Conservation (phyloP, 768 basidiomycete genomes). For the Amanita pseudoporphyria region DNA sequence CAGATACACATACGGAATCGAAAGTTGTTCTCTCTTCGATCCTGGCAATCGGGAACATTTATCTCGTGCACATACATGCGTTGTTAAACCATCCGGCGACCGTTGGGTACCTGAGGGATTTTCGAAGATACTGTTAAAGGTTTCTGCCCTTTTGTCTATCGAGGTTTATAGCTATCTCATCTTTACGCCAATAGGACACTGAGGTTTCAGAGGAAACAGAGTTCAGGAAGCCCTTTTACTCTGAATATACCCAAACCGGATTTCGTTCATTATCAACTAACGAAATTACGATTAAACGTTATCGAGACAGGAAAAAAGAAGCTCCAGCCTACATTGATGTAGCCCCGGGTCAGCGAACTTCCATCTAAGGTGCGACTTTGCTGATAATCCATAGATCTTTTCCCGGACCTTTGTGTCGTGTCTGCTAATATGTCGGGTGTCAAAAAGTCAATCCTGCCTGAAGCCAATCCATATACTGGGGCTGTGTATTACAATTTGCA, state of each 20-base stretch:
- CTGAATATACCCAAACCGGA: slow-evolving; percentile 3
- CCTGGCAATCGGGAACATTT: slow-evolving; percentile 7
- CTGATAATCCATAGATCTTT: slow-evolving; percentile 7
- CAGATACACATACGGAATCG: slow-evolving; percentile 12
- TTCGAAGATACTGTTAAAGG: slow-evolving; percentile 9
- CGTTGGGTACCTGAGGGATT: slow-evolving; percentile 8
- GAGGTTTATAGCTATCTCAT: not conserved
- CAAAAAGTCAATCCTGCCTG: slow-evolving; percentile 5
- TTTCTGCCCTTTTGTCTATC: not conserved
- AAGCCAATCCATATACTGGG: not conserved
- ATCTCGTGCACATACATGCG: not conserved
- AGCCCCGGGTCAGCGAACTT: slow-evolving; percentile 11
- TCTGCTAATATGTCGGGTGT: slow-evolving; percentile 13
- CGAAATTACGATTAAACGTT: slow-evolving; percentile 11
- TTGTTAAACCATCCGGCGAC: slow-evolving; percentile 5
- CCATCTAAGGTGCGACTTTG: no score
- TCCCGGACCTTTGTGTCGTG: slow-evolving; percentile 14
- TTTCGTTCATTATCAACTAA: slow-evolving; percentile 8
- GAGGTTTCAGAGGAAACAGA: slow-evolving; percentile 16
- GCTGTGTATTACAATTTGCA: slow-evolving; percentile 15
- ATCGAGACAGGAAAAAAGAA: slow-evolving; percentile 10
- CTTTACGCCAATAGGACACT: slow-evolving; percentile 11
- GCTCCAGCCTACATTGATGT: slow-evolving; percentile 16
- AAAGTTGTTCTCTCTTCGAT: slow-evolving; percentile 6
- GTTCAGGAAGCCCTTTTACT: slow-evolving; percentile 11